Percentiles rank a stretch among this genome's conserved stretches.
Evolutionary conservation across 345 rosid species (phyloP).

Genomic region (Cardamine resedifolia): DNA sequence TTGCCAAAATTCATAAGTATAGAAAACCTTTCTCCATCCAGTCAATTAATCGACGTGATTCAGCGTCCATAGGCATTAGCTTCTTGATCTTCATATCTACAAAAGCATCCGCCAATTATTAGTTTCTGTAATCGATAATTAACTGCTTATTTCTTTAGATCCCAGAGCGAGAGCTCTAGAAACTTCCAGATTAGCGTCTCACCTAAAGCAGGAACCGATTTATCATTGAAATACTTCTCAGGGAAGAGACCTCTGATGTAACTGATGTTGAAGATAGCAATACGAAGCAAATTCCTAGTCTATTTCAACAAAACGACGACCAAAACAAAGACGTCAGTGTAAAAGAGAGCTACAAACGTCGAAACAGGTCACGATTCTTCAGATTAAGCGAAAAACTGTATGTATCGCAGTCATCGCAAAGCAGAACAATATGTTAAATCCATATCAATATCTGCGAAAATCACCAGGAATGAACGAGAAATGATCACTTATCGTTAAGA

Average conservation of each 20-base stretch:
- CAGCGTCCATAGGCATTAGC: conserved; percentile 94
- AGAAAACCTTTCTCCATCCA: conserved; percentile 96
- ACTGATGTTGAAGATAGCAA: conserved; percentile 94
- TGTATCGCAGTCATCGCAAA: background rate
- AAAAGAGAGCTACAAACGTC: background rate
- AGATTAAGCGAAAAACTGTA: background rate
- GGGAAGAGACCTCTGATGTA: conserved; percentile 97
- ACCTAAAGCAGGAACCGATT: conserved; percentile 97
- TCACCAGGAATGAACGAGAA: conserved; percentile 8
- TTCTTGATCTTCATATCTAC: conserved; percentile 96
- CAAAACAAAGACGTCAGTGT: conserved; percentile 13
- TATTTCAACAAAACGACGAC: conserved; percentile 28
- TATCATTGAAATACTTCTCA: conserved; percentile 90
- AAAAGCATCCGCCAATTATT: background rate
- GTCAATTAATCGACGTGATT: conserved; percentile 91
- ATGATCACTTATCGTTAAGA: background rate
- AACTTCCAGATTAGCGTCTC: conserved; percentile 21
- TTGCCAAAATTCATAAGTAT: background rate
- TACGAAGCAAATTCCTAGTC: conserved; percentile 94
- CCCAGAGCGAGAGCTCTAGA: conserved; percentile 2
- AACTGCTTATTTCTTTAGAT: background rate
- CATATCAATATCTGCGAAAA: background rate
- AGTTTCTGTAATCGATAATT: background rate
- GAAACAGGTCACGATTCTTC: conserved; percentile 2
- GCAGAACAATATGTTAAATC: background rate